phyloP scores from a whole-genome alignment of 192 early-diverging fungal species.

The Coemansia sp. region DNA sequence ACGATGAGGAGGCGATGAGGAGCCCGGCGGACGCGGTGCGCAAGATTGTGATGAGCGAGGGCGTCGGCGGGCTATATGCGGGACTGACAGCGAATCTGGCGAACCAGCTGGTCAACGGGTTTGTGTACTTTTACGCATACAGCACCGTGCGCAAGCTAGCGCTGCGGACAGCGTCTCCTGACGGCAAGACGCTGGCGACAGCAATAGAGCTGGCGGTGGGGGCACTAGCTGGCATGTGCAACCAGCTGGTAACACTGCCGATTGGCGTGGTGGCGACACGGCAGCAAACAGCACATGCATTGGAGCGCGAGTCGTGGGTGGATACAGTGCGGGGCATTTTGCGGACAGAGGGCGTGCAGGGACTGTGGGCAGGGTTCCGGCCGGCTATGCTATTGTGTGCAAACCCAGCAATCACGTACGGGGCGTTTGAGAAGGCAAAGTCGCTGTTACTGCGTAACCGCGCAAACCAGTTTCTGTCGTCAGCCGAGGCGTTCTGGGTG shows the following conservation, averaged over 20 bases:
- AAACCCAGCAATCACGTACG: slow-evolving; percentile 98
- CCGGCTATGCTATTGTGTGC: slow-evolving; percentile 88
- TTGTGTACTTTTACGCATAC: slow-evolving; percentile 86
- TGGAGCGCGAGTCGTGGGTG: slow-evolving; percentile 66
- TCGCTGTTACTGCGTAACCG: slow-evolving; percentile 57
- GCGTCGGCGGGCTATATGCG: slow-evolving; percentile 83
- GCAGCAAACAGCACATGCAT: slow-evolving; percentile 77
- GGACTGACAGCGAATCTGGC: slow-evolving; percentile 82
- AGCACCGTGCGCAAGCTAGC: slow-evolving; percentile 66
- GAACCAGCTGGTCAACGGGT: slow-evolving; percentile 74
- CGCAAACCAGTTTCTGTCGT: slow-evolving; percentile 58
- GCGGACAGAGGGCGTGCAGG: slow-evolving; percentile 72
- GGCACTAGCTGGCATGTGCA: slow-evolving; percentile 83
- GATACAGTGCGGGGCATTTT: slow-evolving; percentile 71
- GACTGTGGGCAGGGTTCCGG: slow-evolving; percentile 89
- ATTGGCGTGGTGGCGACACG: slow-evolving; percentile 93
- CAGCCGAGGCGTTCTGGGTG: slow-evolving; percentile 86
- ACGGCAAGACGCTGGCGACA: slow-evolving; percentile 69
- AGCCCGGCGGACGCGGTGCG: slow-evolving; percentile 75
- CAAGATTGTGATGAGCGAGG: slow-evolving; percentile 82
- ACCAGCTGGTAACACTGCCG: slow-evolving; percentile 88
- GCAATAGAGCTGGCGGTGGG: slow-evolving; percentile 84
- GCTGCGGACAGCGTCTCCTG: slow-evolving; percentile 17
- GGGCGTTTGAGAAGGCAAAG: slow-evolving; percentile 85
- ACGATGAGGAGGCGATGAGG: slow-evolving; percentile 54